Percentiles rank a stretch among this genome's conserved stretches.
Conservation (phyloP, 306 rosid genomes). For the Glycine soja region DNA sequence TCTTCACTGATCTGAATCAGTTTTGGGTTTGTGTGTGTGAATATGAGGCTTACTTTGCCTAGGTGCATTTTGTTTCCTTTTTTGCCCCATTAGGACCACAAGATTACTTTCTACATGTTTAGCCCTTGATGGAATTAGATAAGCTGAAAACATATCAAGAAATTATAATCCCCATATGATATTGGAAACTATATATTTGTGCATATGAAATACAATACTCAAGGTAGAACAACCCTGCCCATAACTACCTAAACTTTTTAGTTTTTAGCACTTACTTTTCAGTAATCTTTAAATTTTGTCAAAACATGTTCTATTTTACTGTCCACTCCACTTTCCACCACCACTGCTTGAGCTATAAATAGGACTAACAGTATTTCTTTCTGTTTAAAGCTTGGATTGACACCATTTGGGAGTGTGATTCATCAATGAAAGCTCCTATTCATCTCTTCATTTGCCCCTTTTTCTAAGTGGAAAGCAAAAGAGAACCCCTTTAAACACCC, state of each 20-base stretch:
- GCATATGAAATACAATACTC: not conserved
- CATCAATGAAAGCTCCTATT: conserved; percentile 49
- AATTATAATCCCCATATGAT: conserved; percentile 4
- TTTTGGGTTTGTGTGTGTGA: conserved; percentile 1
- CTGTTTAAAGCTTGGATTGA: conserved; percentile 52
- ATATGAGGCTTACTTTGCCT: not conserved
- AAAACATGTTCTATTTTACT: conserved; percentile 26
- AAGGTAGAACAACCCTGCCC: conserved; percentile 13
- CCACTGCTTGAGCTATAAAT: conserved; percentile 42
- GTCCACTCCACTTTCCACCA: conserved; percentile 34
- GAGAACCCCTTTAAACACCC: conserved; percentile 55
- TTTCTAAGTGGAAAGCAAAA: conserved; percentile 60
- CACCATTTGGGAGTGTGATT: conserved; percentile 46
- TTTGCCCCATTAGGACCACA: conserved; percentile 23
- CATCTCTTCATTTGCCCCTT: conserved; percentile 39
- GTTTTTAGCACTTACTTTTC: not conserved
- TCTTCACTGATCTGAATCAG: not conserved
- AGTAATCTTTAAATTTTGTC: not conserved
- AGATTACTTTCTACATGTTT: conserved; percentile 35
- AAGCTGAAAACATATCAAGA: conserved; percentile 12
- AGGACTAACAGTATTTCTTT: conserved; percentile 45
- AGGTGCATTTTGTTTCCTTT: not conserved
- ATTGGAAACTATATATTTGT: conserved; percentile 4
- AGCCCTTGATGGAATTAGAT: not conserved
- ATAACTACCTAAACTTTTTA: conserved; percentile 13